Conservation (phyloP, 495 filamentous ascomycete species). For the Neurospora sp. region DNA sequence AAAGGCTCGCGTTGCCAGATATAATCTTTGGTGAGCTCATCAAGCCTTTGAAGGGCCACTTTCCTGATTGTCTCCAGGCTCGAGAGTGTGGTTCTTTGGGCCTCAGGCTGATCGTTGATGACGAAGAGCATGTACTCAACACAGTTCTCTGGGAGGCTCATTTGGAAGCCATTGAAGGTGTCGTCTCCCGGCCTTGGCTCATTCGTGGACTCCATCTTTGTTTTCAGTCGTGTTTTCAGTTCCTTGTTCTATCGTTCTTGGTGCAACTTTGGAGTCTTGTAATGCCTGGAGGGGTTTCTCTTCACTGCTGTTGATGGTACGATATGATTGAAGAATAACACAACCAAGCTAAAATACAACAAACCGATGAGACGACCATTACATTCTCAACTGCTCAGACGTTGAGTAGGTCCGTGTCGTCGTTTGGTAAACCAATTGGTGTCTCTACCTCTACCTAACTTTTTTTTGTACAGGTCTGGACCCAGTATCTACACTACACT, state of each 20-base stretch:
- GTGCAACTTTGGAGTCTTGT: background rate
- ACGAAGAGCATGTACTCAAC: slow-evolving; percentile 79
- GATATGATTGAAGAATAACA: background rate
- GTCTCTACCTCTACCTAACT: background rate
- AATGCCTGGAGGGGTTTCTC: background rate
- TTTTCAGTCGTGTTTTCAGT: background rate
- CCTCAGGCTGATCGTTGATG: slow-evolving; percentile 46
- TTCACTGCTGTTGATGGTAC: background rate
- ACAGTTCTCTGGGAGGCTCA: slow-evolving; percentile 72
- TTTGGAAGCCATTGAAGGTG: slow-evolving; percentile 55
- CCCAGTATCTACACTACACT: background rate
- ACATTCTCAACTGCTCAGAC: background rate
- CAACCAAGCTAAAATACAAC: background rate
- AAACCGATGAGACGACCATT: background rate
- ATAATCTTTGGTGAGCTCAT: slow-evolving; percentile 62
- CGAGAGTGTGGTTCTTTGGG: slow-evolving; percentile 30
- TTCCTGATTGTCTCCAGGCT: slow-evolving; percentile 62
- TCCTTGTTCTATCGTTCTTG: background rate
- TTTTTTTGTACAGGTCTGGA: background rate
- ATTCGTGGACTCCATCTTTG: slow-evolving; percentile 13
- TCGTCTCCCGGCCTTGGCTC: slow-evolving; percentile 26
- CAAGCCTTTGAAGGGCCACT: slow-evolving; percentile 50
- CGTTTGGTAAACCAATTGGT: background rate
- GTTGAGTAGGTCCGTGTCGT: background rate
- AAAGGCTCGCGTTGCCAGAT: slow-evolving; percentile 92